Conservation (phyloP, 768 basidiomycete genomes). For the Clitopilus hobsonii region DNA sequence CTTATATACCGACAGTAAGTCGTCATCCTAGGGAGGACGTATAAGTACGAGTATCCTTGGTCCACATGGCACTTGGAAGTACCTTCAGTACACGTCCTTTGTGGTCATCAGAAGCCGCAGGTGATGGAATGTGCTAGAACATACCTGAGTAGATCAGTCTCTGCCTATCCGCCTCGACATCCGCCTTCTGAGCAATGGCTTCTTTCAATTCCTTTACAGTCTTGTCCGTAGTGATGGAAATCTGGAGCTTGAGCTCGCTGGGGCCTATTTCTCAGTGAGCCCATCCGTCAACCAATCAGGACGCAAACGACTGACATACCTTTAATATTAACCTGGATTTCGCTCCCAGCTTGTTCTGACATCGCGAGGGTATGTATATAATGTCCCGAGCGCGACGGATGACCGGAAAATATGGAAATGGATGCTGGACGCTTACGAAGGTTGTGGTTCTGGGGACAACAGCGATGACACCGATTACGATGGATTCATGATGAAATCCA, state of each 20-base stretch:
- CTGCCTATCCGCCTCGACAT: slow-evolving; percentile 84
- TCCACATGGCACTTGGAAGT: slow-evolving; percentile 6
- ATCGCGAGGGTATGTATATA: neutral
- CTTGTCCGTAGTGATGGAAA: slow-evolving; percentile 77
- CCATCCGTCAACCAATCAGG: neutral
- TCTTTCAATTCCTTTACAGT: slow-evolving; percentile 89
- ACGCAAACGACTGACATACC: neutral
- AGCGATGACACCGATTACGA: neutral
- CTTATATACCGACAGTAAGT: slow-evolving; percentile 79
- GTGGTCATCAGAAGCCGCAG: neutral
- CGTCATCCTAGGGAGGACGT: slow-evolving; percentile 60
- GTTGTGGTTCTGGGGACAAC: too few relatives aligned
- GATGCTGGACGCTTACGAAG: neutral
- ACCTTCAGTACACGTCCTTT: slow-evolving; percentile 75
- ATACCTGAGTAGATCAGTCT: slow-evolving; percentile 88
- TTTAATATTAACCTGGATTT: slow-evolving; percentile 1
- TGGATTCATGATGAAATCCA: neutral
- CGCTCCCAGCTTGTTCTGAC: neutral
- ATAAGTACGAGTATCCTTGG: neutral
- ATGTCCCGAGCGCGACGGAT: neutral
- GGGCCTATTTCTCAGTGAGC: slow-evolving; percentile 48
- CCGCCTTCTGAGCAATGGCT: slow-evolving; percentile 78
- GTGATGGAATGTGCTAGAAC: slow-evolving; percentile 13
- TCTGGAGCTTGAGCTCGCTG: slow-evolving; percentile 88
- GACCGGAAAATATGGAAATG: neutral